These are phyloP conservation scores for Coffea canephora DNA, from an alignment of 257 asterid species.

Conservation along the genomic window DNA sequence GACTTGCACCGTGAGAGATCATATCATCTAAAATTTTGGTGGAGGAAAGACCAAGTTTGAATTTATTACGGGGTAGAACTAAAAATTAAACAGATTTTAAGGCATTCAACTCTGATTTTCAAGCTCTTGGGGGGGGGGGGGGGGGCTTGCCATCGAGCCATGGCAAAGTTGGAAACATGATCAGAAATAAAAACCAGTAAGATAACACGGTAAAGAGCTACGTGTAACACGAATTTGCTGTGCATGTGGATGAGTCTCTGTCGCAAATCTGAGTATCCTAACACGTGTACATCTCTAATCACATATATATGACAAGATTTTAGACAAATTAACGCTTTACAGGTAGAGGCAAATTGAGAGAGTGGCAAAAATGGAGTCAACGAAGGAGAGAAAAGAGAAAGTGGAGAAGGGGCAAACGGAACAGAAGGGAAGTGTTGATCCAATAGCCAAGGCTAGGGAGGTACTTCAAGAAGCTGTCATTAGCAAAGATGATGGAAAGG, in stretches of 20 bases:
- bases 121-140: no score
- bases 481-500: neutral
- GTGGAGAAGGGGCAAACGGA: neutral
- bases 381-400: conserved; percentile 1
- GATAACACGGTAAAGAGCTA: neutral
- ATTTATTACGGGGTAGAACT: no score
- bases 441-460: conserved; percentile 10
- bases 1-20: no score
- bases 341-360: neutral
- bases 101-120: no score
- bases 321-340: no score
- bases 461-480: conserved; percentile 7
- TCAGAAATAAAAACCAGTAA: no score
- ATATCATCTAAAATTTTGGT: no score
- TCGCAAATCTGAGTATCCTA: neutral
- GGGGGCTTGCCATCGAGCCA: neutral
- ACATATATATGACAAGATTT: no score
- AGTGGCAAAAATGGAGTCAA: conserved; percentile 7
- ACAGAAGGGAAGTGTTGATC: conserved; percentile 14
- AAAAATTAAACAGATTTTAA: no score
- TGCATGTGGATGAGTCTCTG: neutral
- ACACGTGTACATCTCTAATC: neutral
- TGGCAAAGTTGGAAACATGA: no score
- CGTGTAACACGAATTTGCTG: neutral
- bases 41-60: no score